phyloP scores from a whole-genome alignment of 768 basidiomycete species.

The Suillus subluteus region DNA sequence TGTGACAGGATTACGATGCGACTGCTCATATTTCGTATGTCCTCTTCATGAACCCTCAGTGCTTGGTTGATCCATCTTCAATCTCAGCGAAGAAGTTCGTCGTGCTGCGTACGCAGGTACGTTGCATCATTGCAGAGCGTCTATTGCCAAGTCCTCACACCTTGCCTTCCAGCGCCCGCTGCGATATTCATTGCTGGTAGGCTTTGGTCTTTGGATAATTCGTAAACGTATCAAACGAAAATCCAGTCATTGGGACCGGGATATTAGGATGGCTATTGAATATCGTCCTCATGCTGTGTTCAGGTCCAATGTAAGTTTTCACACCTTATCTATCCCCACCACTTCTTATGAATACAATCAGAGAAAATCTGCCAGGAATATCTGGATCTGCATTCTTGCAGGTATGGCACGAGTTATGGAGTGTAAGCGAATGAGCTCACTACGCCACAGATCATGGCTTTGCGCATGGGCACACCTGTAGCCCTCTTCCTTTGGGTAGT shows the following conservation, averaged over 20 bases:
- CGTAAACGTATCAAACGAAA: conserved; percentile 3
- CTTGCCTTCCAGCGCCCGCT: conserved; percentile 44
- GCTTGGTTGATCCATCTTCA: background rate
- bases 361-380: conserved; percentile 66
- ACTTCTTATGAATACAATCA: conserved; percentile 25
- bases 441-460: conserved; percentile 62
- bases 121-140: conserved; percentile 31
- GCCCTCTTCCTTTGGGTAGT: conserved; percentile 79
- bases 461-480: conserved; percentile 77
- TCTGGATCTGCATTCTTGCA: conserved; percentile 77
- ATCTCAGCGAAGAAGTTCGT: conserved; percentile 71
- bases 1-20: conserved; percentile 72
- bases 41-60: conserved; percentile 3
- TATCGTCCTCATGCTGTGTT: conserved; percentile 84
- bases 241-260: conserved; percentile 70
- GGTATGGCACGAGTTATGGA: conserved; percentile 34
- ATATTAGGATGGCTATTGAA: conserved; percentile 86
- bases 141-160: background rate
- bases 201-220: background rate
- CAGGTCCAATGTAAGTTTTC: conserved; percentile 65
- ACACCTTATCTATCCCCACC: background rate
- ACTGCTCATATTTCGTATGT: conserved; percentile 82
- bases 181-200: conserved; percentile 62
- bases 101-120: conserved; percentile 78
- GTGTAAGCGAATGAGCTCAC: conserved; percentile 6